Evolutionary conservation across 176 grass and related monocot genomes (phyloP), one percentile per base, ranked within the genome.

Genomic region (Saccharum spontaneum): DNA sequence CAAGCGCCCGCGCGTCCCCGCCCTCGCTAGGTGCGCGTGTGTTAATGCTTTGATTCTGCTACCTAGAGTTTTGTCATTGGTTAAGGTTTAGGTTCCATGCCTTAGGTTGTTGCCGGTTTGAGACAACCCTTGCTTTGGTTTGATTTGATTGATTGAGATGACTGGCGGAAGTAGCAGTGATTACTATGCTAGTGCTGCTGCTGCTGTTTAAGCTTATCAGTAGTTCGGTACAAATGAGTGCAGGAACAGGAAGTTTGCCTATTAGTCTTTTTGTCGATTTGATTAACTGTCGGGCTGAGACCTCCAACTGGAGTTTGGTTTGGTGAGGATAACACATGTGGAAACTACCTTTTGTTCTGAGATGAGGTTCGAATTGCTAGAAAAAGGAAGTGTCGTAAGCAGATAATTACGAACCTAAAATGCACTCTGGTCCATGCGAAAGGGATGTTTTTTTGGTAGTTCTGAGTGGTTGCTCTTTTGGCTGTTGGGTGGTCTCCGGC

Each of bases 1-100:
- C 77, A 91, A 91, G 24, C 70, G 89, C 13, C 85, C 89, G 37
- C 89, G 89, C 70, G 85, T 91, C n/a, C 85, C 89, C 16, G 89
- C 89, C 64, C 89, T 91, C 8, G 89, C 89, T 14, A 91, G 89
- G 89, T 90, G 12, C 14, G 79, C 60, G 28, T 66, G 65, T 38
- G 14, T 17, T 28, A n/a, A 3, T 34, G 52, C 13, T 71, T 57
- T 52, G 9, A 7, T 64, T 69, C 4, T 70, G 74, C 11, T 43
- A 28, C 23, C 4, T 52, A 45, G 14, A 30, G 80, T 12, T 40
- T 71, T 60, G 46, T 40, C 10, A 69, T 57, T 70, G 34, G 22
- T 61, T 34, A 75, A 39, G 78, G 64, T 77, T 61, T 28, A 8
- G 17, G 22, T 72, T 86, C 66, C 38, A 38, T 59, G 46, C 45